Conservation (phyloP, 176 grass and related monocot genomes). For the Aegilops umbellulata region DNA sequence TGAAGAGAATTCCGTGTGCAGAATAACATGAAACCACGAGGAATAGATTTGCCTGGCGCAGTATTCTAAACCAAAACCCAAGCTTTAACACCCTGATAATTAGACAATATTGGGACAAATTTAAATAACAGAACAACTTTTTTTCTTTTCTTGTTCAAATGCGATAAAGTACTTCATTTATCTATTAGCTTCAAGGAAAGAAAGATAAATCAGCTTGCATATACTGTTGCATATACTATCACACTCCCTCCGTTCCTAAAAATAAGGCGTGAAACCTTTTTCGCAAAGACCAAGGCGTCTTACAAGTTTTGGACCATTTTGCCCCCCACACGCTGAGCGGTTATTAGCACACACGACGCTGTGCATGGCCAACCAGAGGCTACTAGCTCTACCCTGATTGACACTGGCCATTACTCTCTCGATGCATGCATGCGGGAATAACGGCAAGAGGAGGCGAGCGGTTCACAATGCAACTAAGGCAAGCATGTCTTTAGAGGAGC, state of each 20-base stretch:
- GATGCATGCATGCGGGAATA: neutral
- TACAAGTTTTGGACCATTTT: neutral
- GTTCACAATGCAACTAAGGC: neutral
- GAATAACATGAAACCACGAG: neutral
- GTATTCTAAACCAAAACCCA: slow-evolving; percentile 3
- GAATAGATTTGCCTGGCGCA: neutral
- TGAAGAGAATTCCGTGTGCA: neutral
- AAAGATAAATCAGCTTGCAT: neutral
- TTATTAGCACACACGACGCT: neutral
- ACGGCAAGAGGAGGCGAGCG: neutral
- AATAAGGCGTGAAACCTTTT: too few relatives aligned
- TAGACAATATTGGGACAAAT: neutral
- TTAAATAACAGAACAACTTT: neutral
- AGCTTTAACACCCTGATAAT: neutral
- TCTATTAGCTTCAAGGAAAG: slow-evolving; percentile 16
- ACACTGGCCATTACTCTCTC: neutral
- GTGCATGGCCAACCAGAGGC: neutral
- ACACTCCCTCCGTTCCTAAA: too few relatives aligned
- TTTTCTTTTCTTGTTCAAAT: neutral
- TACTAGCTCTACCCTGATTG: neutral
- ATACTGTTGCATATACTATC: neutral
- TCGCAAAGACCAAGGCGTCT: too few relatives aligned
- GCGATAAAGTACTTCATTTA: neutral
- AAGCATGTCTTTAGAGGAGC: neutral
- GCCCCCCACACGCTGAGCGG: neutral